phyloP scores from a whole-genome alignment of 495 filamentous ascomycete species.

The Aspergillus leporis region DNA sequence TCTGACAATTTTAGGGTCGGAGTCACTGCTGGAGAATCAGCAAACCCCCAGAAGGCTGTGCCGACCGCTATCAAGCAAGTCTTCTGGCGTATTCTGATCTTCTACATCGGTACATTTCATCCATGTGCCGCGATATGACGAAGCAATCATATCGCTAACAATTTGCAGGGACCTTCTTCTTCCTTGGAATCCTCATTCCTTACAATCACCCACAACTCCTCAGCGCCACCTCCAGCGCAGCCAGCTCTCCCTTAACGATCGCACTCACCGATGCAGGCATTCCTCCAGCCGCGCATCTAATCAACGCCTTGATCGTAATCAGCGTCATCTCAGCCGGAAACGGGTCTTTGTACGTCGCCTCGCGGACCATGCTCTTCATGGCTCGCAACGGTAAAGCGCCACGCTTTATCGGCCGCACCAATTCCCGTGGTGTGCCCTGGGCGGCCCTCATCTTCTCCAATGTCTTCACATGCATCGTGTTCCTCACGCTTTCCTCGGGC shows the following conservation, averaged over 20 bases:
- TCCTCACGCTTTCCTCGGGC: conserved; percentile 61
- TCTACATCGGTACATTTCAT: conserved; percentile 62
- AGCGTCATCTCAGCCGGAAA: conserved; percentile 71
- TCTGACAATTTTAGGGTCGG: conserved; percentile 47
- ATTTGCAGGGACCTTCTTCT: conserved; percentile 51
- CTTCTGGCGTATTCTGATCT: conserved; percentile 70
- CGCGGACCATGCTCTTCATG: conserved; percentile 67
- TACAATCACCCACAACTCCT: conserved; percentile 47
- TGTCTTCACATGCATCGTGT: conserved; percentile 64
- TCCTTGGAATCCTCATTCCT: conserved; percentile 71
- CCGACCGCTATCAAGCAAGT: conserved; percentile 68
- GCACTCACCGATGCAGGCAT: conserved; percentile 66
- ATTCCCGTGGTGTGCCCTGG: conserved; percentile 65
- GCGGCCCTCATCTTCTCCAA: conserved; percentile 63
- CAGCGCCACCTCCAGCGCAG: conserved; percentile 47
- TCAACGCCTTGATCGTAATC: conserved; percentile 72
- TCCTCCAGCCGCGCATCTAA: conserved; percentile 66
- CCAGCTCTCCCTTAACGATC: conserved; percentile 75
- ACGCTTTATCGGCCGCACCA: conserved; percentile 60
- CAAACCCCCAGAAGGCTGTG: conserved; percentile 60
- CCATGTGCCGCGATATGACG: neutral
- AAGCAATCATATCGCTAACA: neutral
- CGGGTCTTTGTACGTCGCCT: conserved; percentile 67
- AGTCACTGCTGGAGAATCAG: conserved; percentile 67
- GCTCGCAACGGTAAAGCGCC: conserved; percentile 66